Base-by-base conservation (phyloP, 306 rosid species). In the Begonia peltatifolia region DNA sequence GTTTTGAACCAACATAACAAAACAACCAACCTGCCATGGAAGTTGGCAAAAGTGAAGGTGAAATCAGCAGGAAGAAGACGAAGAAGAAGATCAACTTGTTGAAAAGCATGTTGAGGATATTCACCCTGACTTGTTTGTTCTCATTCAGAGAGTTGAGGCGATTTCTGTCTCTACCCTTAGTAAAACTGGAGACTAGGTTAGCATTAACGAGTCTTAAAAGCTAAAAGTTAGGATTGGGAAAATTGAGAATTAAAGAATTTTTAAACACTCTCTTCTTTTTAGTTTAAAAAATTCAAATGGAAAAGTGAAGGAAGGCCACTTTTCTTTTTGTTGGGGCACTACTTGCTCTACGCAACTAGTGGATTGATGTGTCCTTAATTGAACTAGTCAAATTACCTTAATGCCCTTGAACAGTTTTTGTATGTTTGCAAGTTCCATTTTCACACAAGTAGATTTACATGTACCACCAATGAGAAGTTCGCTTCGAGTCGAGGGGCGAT, bases 301-400 rank as follows among this genome's bases (percentile, higher is more conserved):
- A 61, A 79, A 82, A 78, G 81, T 64, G 64, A 60, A 76, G 51
- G 61, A 51, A 71, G 69, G 62, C 86, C 87, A 65, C 90, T 80
- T 80, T 80, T 74, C 75, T 65, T 60, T 50, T 76, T 76, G 95
- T 81, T 76, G 95, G 79, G 72, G 79, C 95, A 78, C 84, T 63
- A 80, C 35, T 2, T 1, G 68, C 75, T 76, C 76, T 68, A 59
- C 44, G 14, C 59, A 68, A 74, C 71, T 63, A 78, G 90, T 80
- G 87, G 85, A 62, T 53, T 61, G 44, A 36, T 65, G 44, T 60
- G 16, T 22, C 62, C 61, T 54, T 55, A 42, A 62, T 71, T 59
- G 55, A 25, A 55, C 38, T 23, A 70, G 76, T 71, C 68, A 75
- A 77, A 75, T 77, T 71, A 86, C 62, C 63, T 58, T 51, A 63